Base-by-base conservation (phyloP, 2,329 filamentous ascomycete species). In the Pseudogymnoascus sp. region DNA sequence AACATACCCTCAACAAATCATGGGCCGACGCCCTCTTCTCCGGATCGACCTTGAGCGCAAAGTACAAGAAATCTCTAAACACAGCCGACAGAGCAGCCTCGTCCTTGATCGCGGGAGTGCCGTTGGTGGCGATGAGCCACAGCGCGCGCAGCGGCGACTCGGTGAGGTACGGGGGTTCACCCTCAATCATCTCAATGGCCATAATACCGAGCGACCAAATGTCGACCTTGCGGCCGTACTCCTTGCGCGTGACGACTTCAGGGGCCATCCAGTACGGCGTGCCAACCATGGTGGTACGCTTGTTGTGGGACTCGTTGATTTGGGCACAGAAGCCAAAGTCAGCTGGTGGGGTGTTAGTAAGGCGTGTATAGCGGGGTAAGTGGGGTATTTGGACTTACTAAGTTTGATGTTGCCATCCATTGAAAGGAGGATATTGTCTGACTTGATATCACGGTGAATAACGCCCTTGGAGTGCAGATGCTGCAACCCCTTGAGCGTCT, bases 211-310 rank as follows among this genome's bases (percentile, higher is more conserved):
- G 79, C 62, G 90, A 96, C 94, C 94, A 99, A 67, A 99, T 97
- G 71, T 99, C 94, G 60, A 99, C 93, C 75, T 97, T 99, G 65
- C 93, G 88, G 66, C 94, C 94, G 75, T 99, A 99, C 76, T 97
- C 94, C 74, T 97, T 97, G 41, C 92, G 82, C 6, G 91, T 97
- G 28, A 99, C 94, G 20, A 99, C 93, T 75, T 99, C 94, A 3
- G 94, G 94, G 1, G 94, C 94, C 94, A 99, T 99, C 94, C 94
- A 99, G 75, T 99, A 99, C 1, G 94, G 94, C 6, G 94, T 97
- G 60, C 94, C 94, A 47, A 99, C 94, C 94, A 97, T 99, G 12
- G 94, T 99, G 4, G 92, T 97, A 63, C 94, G 89, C 81, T 97
- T 97, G 76, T 92, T 95, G 69, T 97, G 92, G 28, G 89, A 88